Evolutionary conservation across 75 land plant species (phyloP).

Genomic region (Pinus albicaulis): DNA sequence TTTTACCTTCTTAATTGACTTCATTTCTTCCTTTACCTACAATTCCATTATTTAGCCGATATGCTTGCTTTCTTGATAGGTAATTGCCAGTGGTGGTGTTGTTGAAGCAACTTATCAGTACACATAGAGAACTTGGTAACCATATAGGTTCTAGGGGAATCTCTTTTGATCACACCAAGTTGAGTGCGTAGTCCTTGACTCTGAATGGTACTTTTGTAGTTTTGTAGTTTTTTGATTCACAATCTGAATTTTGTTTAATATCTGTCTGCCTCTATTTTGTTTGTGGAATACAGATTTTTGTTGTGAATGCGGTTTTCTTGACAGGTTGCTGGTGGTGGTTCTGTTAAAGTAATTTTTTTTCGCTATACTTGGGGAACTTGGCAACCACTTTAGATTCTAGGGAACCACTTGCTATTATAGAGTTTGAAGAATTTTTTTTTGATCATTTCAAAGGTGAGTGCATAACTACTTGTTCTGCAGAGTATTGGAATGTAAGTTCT

Average conservation of each 20-base stretch:
- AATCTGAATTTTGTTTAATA: too few relatives aligned
- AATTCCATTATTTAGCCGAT: background rate
- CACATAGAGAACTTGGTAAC: too few relatives aligned
- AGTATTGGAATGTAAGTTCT: background rate
- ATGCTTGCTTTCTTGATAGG: slow-evolving; percentile 28
- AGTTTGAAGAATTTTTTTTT: slow-evolving; percentile 92
- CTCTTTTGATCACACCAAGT: too few relatives aligned
- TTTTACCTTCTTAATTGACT: background rate
- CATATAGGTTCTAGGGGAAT: too few relatives aligned
- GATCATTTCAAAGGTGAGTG: slow-evolving; percentile 75
- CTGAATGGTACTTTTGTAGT: too few relatives aligned
- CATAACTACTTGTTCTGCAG: background rate
- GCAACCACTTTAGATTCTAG: slow-evolving; percentile 96
- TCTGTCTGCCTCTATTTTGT: too few relatives aligned
- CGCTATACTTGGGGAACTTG: slow-evolving; percentile 82
- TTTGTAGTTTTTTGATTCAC: too few relatives aligned
- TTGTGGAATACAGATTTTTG: too few relatives aligned
- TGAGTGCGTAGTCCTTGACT: too few relatives aligned
- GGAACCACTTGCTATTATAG: slow-evolving; percentile 94
- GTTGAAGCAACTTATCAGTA: too few relatives aligned
- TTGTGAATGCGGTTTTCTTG: too few relatives aligned
- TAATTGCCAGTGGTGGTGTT: slow-evolving; percentile 25
- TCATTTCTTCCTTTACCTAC: background rate
- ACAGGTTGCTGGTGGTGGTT: slow-evolving; percentile 85
- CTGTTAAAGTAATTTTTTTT: slow-evolving; percentile 90